Percentiles rank a stretch among this genome's conserved stretches.
Conservation (phyloP, 106 monocot genomes). For the Platanthera zijinensis region DNA sequence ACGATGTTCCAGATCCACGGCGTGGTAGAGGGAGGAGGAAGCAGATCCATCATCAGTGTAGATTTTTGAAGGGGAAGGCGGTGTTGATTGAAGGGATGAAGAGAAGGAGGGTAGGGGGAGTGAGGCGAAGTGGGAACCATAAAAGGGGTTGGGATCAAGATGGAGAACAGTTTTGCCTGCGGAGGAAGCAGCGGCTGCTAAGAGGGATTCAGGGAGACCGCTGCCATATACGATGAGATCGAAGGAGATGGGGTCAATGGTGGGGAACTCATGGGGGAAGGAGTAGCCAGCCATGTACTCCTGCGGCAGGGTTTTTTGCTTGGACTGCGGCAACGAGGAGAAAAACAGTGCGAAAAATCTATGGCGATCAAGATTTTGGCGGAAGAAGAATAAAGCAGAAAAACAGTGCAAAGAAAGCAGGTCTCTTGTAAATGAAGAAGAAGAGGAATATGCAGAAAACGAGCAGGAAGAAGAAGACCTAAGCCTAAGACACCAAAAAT, state of each 20-base stretch:
- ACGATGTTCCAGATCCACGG: conserved; percentile 15
- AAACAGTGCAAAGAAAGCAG: too few species aligned
- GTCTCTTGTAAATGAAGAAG: too few species aligned
- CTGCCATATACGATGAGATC: conserved; percentile 80
- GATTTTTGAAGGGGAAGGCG: background rate
- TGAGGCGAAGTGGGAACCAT: too few species aligned
- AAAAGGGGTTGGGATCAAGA: too few species aligned
- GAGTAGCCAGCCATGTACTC: background rate
- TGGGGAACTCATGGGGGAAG: conserved; percentile 9
- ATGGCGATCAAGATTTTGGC: too few species aligned
- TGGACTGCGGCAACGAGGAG: too few species aligned
- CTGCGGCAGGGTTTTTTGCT: too few species aligned
- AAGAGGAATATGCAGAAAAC: too few species aligned
- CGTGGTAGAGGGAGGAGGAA: conserved; percentile 2
- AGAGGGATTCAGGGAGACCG: conserved; percentile 57
- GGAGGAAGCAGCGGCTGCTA: conserved; percentile 65
- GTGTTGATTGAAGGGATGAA: conserved; percentile 3
- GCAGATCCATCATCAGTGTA: background rate
- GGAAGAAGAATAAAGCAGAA: too few species aligned
- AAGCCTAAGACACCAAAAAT: too few species aligned
- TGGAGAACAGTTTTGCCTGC: conserved; percentile 82
- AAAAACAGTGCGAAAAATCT: too few species aligned
- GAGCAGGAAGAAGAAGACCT: too few species aligned
- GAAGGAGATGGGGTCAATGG: conserved; percentile 38
- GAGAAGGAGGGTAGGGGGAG: background rate